phyloP scores from a whole-genome alignment of 169 alveolate genomes.

The Plasmodium vinckei region DNA sequence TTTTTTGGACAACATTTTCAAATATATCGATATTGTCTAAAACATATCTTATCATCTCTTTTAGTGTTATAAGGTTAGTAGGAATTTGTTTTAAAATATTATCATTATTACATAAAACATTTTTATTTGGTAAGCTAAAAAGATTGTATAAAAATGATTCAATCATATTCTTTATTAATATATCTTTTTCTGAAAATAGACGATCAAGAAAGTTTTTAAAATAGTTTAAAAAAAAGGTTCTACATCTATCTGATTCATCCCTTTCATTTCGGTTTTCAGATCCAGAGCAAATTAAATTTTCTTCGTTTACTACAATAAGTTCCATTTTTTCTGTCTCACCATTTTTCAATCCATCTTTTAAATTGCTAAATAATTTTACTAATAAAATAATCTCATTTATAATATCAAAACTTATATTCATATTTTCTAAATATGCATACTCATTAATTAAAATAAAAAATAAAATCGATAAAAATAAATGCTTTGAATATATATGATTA shows the following conservation, averaged over 20 bases:
- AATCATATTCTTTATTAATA: conserved; percentile 42
- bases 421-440: conserved; percentile 12
- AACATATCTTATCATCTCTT: conserved; percentile 12
- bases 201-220: neutral
- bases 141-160: conserved; percentile 24
- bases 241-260: conserved; percentile 16
- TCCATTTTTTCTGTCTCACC: neutral
- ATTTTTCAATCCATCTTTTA: neutral
- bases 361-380: conserved; percentile 13
- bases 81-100: conserved; percentile 22
- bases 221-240: conserved; percentile 21
- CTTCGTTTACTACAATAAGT: neutral
- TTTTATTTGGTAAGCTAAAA: conserved; percentile 20
- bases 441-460: conserved; percentile 45
- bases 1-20: conserved; percentile 16
- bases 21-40: conserved; percentile 6
- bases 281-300: neutral
- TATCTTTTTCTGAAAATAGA: neutral
- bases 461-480: conserved; percentile 13
- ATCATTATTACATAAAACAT: conserved; percentile 12
- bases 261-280: neutral
- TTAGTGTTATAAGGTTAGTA: neutral
- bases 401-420: conserved; percentile 10
- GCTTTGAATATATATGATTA: conserved; percentile 12
- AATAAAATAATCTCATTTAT: conserved; percentile 10